These are phyloP conservation scores for Dryas integrifolia DNA, from an alignment of 331 rosid genomes.

Conservation along the genomic window DNA sequence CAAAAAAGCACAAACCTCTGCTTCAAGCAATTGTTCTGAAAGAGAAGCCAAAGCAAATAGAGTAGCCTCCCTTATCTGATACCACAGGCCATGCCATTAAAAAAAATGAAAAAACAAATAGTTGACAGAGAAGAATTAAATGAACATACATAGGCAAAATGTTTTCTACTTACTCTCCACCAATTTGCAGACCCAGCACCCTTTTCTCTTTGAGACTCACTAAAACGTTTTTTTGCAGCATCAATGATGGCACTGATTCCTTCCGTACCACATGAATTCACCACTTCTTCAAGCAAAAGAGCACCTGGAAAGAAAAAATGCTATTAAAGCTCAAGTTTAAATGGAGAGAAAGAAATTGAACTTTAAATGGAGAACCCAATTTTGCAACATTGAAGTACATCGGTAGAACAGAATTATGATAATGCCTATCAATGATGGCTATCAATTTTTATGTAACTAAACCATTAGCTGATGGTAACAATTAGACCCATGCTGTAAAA, in stretches of 20 bases:
- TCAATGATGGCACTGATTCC: conserved; percentile 66
- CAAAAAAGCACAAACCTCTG: conserved; percentile 51
- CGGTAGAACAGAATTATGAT: background rate
- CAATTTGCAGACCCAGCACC: conserved; percentile 64
- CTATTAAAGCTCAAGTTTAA: background rate
- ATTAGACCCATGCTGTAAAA: background rate
- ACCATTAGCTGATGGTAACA: too few species aligned
- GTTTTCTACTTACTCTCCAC: conserved; percentile 73
- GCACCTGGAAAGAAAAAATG: conserved; percentile 43
- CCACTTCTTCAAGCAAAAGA: conserved; percentile 82
- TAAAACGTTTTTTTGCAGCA: conserved; percentile 56
- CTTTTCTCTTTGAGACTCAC: conserved; percentile 66
- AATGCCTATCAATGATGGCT: background rate
- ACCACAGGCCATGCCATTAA: conserved; percentile 21
- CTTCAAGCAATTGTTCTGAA: conserved; percentile 73
- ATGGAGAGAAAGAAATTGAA: background rate
- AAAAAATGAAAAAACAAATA: background rate
- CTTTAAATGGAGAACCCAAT: background rate
- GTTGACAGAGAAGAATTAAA: conserved; percentile 6
- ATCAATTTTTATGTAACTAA: too few species aligned
- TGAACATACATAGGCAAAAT: background rate
- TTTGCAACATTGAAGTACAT: background rate
- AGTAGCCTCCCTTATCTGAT: conserved; percentile 89
- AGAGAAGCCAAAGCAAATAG: conserved; percentile 74
- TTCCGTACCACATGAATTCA: conserved; percentile 53